A percentile compares a stretch with the other conserved stretches of the same genome.
Conservation (phyloP, 2,329 filamentous ascomycete species). For the Monilinia vaccinii-corymbosi region DNA sequence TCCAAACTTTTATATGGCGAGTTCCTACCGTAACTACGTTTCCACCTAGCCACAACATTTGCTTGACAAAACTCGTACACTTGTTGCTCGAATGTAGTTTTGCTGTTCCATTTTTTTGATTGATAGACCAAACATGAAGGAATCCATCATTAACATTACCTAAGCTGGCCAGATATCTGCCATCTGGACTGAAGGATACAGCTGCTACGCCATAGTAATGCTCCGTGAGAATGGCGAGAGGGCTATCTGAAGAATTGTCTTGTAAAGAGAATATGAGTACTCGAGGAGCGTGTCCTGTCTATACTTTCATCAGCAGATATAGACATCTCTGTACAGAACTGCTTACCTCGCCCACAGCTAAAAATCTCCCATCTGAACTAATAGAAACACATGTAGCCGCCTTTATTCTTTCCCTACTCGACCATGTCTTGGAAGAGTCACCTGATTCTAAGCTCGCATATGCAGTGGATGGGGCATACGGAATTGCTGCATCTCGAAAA, state of each 20-base stretch:
- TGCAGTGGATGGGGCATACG: slow-evolving; percentile 30
- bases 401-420: slow-evolving; percentile 86
- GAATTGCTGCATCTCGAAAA: slow-evolving; percentile 36
- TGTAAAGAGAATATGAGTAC: slow-evolving; percentile 83
- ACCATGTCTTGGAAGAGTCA: slow-evolving; percentile 73
- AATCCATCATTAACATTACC: slow-evolving; percentile 89
- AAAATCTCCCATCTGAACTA: slow-evolving; percentile 75
- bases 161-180: slow-evolving; percentile 77
- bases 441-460: slow-evolving; percentile 39
- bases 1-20: slow-evolving; percentile 90
- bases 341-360: slow-evolving; percentile 78
- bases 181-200: slow-evolving; percentile 83
- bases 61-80: slow-evolving; percentile 77
- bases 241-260: slow-evolving; percentile 70
- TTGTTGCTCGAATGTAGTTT: slow-evolving; percentile 80
- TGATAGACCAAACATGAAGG: slow-evolving; percentile 82
- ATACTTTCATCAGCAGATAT: slow-evolving; percentile 24
- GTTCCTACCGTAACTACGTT: slow-evolving; percentile 80
- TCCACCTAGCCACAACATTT: slow-evolving; percentile 85
- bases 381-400: slow-evolving; percentile 85
- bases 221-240: slow-evolving; percentile 77
- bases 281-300: slow-evolving; percentile 84
- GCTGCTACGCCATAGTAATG: slow-evolving; percentile 84
- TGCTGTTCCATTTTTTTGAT: slow-evolving; percentile 70
- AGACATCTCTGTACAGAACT: slow-evolving; percentile 6